Evolutionary conservation across 208 protist genomes (phyloP), one percentile per base, ranked within the genome.

Genomic region (Crithidia expoeki): DNA sequence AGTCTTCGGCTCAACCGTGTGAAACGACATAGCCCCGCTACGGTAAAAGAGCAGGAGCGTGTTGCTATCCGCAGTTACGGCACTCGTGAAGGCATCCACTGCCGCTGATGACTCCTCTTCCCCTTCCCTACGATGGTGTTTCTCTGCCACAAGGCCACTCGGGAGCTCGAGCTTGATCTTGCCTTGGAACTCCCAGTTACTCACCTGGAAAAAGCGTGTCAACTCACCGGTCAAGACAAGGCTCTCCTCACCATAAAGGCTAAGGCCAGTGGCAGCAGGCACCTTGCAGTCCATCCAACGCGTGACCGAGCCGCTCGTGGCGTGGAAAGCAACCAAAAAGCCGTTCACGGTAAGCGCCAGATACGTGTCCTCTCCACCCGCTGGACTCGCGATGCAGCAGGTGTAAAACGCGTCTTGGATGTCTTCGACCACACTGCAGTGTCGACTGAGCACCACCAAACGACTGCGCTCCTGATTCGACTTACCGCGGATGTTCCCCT

Each of bases 261-360:
- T 74, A 11, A 86, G 74, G 2, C 72, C 62, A 2, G 73, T 74
- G 2, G 83, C 86, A 23, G 75, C 59, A 12, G 76, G 83, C 32
- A 94, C 81, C 77, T 93, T 94, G 74, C 88, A 90, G 69, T 96
- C 87, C 91, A 96, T 96, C 89, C 91, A 96, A n/a, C 84, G 84
- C 40, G 88, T 44, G 21, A 92, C 78, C 0, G 83, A 71, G 6
- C 91, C 88, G 23, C 71, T 90, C 12, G 64, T 46, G n/a, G 53
- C 36, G 71, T 91, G 80, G 56, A 93, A 84, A 14, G 81, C 77
- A 12, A 96, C 85, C 16, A 96, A 62, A 67, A 81, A 86, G 38
- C 91, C 91, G 5, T 21, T 65, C 16, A 62, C 68, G 0, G 91
- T 92, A 14, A 96, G 81, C 11, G 77, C 88, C 4, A 85, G 30